A percentile compares a stretch with the other conserved stretches of the same genome.
Evolutionary conservation across 139 green algal species (phyloP).

Genomic region (Trebouxia sp.): DNA sequence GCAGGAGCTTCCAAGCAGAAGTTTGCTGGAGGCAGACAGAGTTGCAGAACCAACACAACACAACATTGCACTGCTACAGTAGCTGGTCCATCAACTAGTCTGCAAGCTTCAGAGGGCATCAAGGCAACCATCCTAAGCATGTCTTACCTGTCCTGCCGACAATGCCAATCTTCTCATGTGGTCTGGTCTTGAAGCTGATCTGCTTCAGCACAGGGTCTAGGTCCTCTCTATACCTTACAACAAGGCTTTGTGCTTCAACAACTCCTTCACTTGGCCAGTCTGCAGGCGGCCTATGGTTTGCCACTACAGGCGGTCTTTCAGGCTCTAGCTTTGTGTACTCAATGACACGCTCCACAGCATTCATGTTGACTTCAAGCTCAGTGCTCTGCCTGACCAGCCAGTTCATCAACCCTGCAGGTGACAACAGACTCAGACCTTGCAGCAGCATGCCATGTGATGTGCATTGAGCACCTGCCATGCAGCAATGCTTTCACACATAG

Average conservation of each 20-base stretch:
- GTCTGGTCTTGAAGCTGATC: slow-evolving; percentile 61
- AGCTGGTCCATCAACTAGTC: too few relatives aligned
- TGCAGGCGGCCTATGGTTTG: slow-evolving; percentile 34
- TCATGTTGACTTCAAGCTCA: slow-evolving; percentile 91
- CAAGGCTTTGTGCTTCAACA: slow-evolving; percentile 64
- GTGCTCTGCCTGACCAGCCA: slow-evolving; percentile 85
- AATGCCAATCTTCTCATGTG: slow-evolving; percentile 24
- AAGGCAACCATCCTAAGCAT: neutral
- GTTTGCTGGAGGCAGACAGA: too few relatives aligned
- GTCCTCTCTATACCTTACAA: slow-evolving; percentile 69
- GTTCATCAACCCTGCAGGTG: slow-evolving; percentile 65
- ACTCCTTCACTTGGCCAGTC: slow-evolving; percentile 67
- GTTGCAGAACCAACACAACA: too few relatives aligned
- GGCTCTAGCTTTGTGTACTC: slow-evolving; percentile 73
- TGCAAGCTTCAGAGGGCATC: neutral
- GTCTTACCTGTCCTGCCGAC: neutral
- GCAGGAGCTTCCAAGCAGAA: too few relatives aligned
- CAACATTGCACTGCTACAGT: too few relatives aligned
- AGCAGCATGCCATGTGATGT: neutral
- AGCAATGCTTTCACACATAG: too few relatives aligned
- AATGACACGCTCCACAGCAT: slow-evolving; percentile 76
- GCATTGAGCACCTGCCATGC: too few relatives aligned
- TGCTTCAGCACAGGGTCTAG: slow-evolving; percentile 70
- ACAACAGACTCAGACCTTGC: neutral
- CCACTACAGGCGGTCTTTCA: slow-evolving; percentile 29